A percentile compares a stretch with the other conserved stretches of the same genome.
phyloP scores from a whole-genome alignment of 2,329 filamentous ascomycete genomes.

The Beauveria sp. region DNA sequence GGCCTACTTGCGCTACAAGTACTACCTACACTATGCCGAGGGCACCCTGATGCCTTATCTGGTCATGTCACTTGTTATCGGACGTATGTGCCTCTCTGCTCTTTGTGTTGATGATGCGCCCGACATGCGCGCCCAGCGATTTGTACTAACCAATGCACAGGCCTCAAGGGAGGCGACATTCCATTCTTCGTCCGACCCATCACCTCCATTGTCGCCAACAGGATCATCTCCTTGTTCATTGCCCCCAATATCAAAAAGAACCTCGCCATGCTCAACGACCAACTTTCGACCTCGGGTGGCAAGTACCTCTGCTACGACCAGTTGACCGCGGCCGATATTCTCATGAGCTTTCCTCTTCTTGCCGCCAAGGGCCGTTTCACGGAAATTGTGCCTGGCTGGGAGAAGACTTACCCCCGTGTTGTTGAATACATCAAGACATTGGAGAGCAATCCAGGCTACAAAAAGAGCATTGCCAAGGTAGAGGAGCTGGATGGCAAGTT shows the following conservation, averaged over 20 bases:
- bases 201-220: constrained; percentile 36
- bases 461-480: constrained; percentile 40
- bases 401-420: constrained; percentile 34
- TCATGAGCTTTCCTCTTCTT: constrained; percentile 46
- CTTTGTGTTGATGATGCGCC: background rate
- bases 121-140: background rate
- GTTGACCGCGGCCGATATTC: constrained; percentile 45
- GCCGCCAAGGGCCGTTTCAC: constrained; percentile 32
- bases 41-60: constrained; percentile 72
- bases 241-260: constrained; percentile 41
- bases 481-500: constrained; percentile 39
- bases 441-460: constrained; percentile 39
- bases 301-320: constrained; percentile 41
- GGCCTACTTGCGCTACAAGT: constrained; percentile 52
- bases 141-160: constrained; percentile 18
- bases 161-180: constrained; percentile 36
- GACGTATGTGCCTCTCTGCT: constrained; percentile 30
- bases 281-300: constrained; percentile 38
- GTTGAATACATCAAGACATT: constrained; percentile 40
- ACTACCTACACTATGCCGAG: constrained; percentile 78
- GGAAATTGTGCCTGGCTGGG: constrained; percentile 35
- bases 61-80: constrained; percentile 55
- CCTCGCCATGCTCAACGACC: constrained; percentile 41
- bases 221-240: constrained; percentile 33
- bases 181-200: constrained; percentile 49